Base-by-base conservation (phyloP, 106 monocot genomes). In the Dendrobium huoshanense region DNA sequence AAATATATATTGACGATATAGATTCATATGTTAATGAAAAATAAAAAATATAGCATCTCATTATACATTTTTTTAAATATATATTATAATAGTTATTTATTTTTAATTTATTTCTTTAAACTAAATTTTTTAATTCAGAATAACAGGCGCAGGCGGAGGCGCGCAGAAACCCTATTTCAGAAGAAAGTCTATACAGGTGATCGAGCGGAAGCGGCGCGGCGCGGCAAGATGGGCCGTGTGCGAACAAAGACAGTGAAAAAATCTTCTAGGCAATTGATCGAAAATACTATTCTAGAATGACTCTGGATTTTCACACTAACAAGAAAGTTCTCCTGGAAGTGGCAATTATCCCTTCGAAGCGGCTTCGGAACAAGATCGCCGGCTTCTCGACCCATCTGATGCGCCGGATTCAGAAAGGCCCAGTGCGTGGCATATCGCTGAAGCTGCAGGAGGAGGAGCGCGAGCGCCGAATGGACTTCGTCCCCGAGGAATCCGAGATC, bases 391-490 rank as follows among this genome's bases (percentile, higher is more conserved):
- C 83, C 58, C 83, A 83, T 59, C 74, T 83, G 5, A 83, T 83
- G 83, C 79, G 83, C 19, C 72, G 83, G 43, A 83, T 83, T 40
- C 83, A 83, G 83, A 72, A 73, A 4, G 83, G 83, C 9, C 83
- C 83, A 1, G 83, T 83, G 5, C 78, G 83, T 29, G 83, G 83
- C 5, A 83, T 83, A 41, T 83, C 83, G 37, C 54, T 83, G 6
- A 83, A 83, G 79, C 83, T 83, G 27, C 83, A 83, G 79, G 83
- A 83, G 73, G 83, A 83, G 73, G 83, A 83, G 79, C 70, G 83
- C 24, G 83, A 83, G 58, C 67, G 83, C 49, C 25, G 83, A 4
- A 83, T 83, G 83, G 83, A 79, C 59, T 83, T 83, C 74, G 83
- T 83, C 25, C 83, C 83, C 10, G 79, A 79, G 0, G 83, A 78